These are phyloP conservation scores for Paramecium octaurelia DNA, from an alignment of 73 alveolate species.

Conservation along the genomic window DNA sequence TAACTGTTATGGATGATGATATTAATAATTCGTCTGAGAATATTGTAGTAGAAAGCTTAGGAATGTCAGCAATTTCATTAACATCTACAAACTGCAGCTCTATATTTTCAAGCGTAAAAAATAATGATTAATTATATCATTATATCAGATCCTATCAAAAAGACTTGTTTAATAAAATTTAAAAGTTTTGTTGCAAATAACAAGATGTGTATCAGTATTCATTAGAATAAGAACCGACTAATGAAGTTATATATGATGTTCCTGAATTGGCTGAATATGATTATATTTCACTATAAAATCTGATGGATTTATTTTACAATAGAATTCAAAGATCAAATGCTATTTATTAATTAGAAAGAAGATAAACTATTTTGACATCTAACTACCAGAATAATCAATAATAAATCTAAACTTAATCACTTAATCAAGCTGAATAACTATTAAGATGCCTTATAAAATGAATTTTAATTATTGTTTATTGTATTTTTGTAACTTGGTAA, in stretches of 20 bases:
- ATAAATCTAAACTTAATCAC: not conserved
- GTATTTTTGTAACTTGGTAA: not conserved
- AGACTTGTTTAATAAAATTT: not conserved
- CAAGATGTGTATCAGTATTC: not conserved
- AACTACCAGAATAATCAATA: not conserved
- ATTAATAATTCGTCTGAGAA: not conserved
- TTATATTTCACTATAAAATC: not conserved
- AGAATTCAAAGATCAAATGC: not conserved
- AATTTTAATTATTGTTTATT: not conserved
- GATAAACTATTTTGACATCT: not conserved
- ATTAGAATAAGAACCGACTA: not conserved
- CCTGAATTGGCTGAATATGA: not conserved
- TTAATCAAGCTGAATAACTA: not conserved
- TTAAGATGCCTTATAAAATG: not conserved
- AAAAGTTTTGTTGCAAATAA: not conserved
- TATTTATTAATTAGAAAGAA: not conserved
- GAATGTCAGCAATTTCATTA: not conserved
- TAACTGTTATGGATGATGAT: not conserved
- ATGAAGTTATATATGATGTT: not conserved
- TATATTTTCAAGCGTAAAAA: not conserved
- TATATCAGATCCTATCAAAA: not conserved
- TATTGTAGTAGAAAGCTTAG: not conserved
- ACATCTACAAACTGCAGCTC: conserved; percentile 6
- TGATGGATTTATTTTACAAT: not conserved
- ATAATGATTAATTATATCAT: not conserved